Evolutionary conservation across 257 asterid genomes (phyloP).

Genomic region (Solanum raphanifolium): DNA sequence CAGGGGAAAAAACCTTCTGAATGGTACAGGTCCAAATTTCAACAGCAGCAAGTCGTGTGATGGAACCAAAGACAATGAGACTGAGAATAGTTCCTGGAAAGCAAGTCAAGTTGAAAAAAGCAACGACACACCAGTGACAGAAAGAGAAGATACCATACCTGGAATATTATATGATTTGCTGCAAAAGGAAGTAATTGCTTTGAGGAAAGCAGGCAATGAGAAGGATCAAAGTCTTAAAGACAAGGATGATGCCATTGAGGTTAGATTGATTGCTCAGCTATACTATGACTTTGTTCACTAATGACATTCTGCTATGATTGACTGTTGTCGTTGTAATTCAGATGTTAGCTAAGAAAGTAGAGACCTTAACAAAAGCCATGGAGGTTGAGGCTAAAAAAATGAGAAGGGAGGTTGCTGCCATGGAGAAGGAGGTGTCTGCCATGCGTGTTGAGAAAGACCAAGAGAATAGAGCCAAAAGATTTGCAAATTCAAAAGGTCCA

Average conservation of each 20-base stretch:
- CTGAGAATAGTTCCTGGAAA: conserved; percentile 54
- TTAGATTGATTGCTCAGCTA: conserved; percentile 5
- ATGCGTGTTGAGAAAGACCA: conserved; percentile 93
- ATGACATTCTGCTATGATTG: background rate
- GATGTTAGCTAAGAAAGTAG: conserved; percentile 97
- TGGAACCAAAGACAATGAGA: conserved; percentile 66
- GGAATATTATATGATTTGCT: conserved; percentile 69
- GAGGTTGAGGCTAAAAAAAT: conserved; percentile 96
- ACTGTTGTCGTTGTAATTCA: conserved; percentile 3
- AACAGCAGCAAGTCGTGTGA: conserved; percentile 87
- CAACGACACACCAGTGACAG: conserved; percentile 44
- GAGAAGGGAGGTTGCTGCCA: conserved; percentile 96
- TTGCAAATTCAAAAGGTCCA: conserved; percentile 53
- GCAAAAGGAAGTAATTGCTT: conserved; percentile 78
- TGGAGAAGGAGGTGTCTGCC: conserved; percentile 99
- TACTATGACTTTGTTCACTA: background rate
- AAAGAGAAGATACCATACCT: conserved; percentile 63
- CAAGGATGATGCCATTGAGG: conserved; percentile 98
- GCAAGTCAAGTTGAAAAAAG: conserved; percentile 55
- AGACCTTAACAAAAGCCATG: conserved; percentile 91
- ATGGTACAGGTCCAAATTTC: conserved; percentile 79
- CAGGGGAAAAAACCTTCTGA: conserved; percentile 73
- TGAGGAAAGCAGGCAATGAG: conserved; percentile 84
- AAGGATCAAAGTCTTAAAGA: conserved; percentile 97
- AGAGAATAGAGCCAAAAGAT: conserved; percentile 60